phyloP scores from a whole-genome alignment of 2,329 filamentous ascomycete genomes.

The Aspergillus jensenii region DNA sequence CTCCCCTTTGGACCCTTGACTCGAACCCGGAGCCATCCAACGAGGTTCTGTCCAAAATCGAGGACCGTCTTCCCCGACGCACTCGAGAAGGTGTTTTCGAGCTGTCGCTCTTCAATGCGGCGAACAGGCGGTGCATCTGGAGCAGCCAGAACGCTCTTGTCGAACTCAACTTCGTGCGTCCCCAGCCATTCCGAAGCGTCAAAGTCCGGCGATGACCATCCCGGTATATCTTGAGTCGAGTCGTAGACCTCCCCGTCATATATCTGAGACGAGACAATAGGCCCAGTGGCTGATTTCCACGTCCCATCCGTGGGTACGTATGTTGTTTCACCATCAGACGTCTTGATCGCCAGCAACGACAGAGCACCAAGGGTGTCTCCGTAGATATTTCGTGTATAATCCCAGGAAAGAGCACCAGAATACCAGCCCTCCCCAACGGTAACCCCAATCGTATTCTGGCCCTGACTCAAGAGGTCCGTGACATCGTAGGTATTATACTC shows the following conservation, averaged over 20 bases:
- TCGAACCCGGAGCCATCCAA: constrained; percentile 49
- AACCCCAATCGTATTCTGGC: constrained; percentile 42
- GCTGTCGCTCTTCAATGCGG: constrained; percentile 29
- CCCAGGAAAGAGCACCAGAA: constrained; percentile 29
- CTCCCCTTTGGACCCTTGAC: constrained; percentile 18
- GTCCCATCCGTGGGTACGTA: constrained; percentile 12
- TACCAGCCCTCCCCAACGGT: constrained; percentile 54
- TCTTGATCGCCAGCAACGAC: constrained; percentile 7
- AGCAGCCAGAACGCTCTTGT: constrained; percentile 5
- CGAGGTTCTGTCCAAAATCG: constrained; percentile 61
- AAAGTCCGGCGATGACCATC: constrained; percentile 33
- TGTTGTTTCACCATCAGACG: constrained; percentile 1
- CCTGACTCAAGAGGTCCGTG: constrained; percentile 36
- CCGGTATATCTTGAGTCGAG: constrained; percentile 28
- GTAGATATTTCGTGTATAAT: constrained; percentile 18
- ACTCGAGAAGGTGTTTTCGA: constrained; percentile 29
- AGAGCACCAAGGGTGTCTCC: constrained; percentile 17
- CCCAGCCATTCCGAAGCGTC: constrained; percentile 14
- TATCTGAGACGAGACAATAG: constrained; percentile 36
- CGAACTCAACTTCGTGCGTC: constrained; percentile 9
- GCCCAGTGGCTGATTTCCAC: constrained; percentile 13
- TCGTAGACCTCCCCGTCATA: constrained; percentile 57
- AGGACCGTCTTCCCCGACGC: constrained; percentile 50
- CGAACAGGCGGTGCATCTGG: constrained; percentile 48
- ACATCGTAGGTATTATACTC: constrained; percentile 56